Conservation (phyloP, 306 rosid genomes). For the Mimosa pudica region DNA sequence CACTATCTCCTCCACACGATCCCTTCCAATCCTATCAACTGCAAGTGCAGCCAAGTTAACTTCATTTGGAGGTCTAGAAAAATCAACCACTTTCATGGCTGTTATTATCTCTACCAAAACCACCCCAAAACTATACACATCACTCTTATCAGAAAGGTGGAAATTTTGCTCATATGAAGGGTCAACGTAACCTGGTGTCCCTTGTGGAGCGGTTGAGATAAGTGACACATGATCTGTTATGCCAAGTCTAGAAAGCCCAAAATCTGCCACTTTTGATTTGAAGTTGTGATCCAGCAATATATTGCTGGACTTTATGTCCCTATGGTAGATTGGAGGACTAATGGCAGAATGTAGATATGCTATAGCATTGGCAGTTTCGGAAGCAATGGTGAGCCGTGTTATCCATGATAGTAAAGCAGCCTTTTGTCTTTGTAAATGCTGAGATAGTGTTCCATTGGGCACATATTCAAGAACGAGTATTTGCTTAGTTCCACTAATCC, state of each 20-base stretch:
- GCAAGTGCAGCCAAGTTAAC: slow-evolving; percentile 95
- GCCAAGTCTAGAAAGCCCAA: slow-evolving; percentile 96
- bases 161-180: slow-evolving; percentile 92
- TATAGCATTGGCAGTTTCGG: slow-evolving; percentile 85
- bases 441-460: slow-evolving; percentile 86
- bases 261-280: slow-evolving; percentile 94
- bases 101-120: slow-evolving; percentile 93
- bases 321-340: slow-evolving; percentile 89
- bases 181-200: slow-evolving; percentile 95
- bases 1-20: slow-evolving; percentile 71
- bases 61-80: slow-evolving; percentile 68
- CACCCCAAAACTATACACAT: slow-evolving; percentile 90
- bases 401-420: slow-evolving; percentile 84
- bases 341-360: slow-evolving; percentile 80
- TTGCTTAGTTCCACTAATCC: slow-evolving; percentile 81
- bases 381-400: slow-evolving; percentile 71
- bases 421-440: slow-evolving; percentile 76
- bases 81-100: slow-evolving; percentile 89
- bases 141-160: slow-evolving; percentile 88
- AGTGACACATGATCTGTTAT: slow-evolving; percentile 67
- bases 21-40: slow-evolving; percentile 79
- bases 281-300: slow-evolving; percentile 76
- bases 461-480: slow-evolving; percentile 80
- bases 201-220: slow-evolving; percentile 92
- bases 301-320: slow-evolving; percentile 93